Base-by-base conservation (phyloP, 176 grass and related monocot species). In the Avena atlantica region DNA sequence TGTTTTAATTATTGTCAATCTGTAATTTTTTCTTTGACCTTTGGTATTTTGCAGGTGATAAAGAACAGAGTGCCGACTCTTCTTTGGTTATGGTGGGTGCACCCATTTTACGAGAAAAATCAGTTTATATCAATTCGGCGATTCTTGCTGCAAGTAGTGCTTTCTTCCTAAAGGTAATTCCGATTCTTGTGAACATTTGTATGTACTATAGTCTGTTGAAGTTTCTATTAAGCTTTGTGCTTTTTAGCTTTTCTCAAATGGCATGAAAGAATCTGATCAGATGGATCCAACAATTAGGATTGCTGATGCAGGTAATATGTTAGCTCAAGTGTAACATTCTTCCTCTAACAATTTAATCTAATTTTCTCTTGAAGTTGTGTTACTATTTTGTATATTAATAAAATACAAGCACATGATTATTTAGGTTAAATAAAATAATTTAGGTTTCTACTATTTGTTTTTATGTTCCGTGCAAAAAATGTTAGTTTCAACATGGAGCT, bases 151-250 rank as follows among this genome's bases (percentile, higher is more conserved):
- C 44, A 47, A 47, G 44, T 8, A 47, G 44, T 47, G 91, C 93
- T 87, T 98, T 98, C 86, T 98, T 98, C 88, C 95, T 86, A 60
- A 98, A 98, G 93, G 95, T 95, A 90, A 29, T 78, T 83, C 16
- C 31, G 19, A 9, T 68, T 73, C 49, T 81, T 50, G 50, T 81
- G 17, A 66, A 12, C 11, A 58, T 24, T 24, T 86, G 62, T 55
- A 19, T 1, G 56, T 90, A 9, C 55, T 83, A 76, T 15, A 50
- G 64, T 40, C 37, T 12, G 8, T 74, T 81, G 3, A 34, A 29
- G 19, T 75, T 86, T 86, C 73, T 81, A 79, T 52, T 78, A 51
- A 59, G 52, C 16, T 80, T 77, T 71, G 76, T 83, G 20, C 10
- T 73, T 82, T 3, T 89, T 86, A 98, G 95, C 95, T 95, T 87